Percentiles rank a stretch among this genome's conserved stretches.
These are phyloP conservation scores for Musa schizocarpa DNA, from an alignment of 176 grass and related monocot genomes.

Conservation along the genomic window DNA sequence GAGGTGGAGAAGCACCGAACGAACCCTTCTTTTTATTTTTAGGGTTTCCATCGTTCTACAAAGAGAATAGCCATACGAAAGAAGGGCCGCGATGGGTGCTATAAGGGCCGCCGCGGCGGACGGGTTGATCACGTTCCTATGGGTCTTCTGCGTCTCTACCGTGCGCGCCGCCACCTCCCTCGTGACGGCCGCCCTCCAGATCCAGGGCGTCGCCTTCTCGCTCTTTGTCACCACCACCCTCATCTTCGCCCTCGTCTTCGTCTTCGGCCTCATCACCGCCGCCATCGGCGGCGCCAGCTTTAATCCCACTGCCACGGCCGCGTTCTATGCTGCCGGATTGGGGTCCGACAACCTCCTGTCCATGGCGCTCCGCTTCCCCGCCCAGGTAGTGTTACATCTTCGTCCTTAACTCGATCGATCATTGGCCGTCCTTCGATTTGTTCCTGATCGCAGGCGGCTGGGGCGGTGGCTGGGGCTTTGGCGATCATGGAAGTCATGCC, in stretches of 20 bases:
- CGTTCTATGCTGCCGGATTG: conserved; percentile 65
- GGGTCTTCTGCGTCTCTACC: conserved; percentile 48
- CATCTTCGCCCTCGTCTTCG: conserved; percentile 38
- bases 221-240: conserved; percentile 32
- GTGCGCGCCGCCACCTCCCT: conserved; percentile 35
- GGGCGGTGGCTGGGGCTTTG: conserved; percentile 53
- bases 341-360: conserved; percentile 34
- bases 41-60: background rate
- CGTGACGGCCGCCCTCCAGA: conserved; percentile 32
- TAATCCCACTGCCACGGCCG: conserved; percentile 49
- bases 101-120: conserved; percentile 42
- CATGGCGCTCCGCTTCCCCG: conserved; percentile 62
- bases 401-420: background rate
- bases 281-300: conserved; percentile 52
- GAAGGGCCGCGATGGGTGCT: background rate
- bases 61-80: background rate
- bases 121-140: conserved; percentile 52
- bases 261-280: conserved; percentile 44
- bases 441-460: conserved; percentile 29
- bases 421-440: background rate
- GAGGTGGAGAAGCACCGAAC: background rate
- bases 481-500: conserved; percentile 59
- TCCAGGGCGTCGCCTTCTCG: conserved; percentile 24
- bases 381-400: conserved; percentile 33
- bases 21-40: background rate